Evolutionary conservation across 2,329 filamentous ascomycete genomes (phyloP).

Genomic region (Cladosporium halotolerans): DNA sequence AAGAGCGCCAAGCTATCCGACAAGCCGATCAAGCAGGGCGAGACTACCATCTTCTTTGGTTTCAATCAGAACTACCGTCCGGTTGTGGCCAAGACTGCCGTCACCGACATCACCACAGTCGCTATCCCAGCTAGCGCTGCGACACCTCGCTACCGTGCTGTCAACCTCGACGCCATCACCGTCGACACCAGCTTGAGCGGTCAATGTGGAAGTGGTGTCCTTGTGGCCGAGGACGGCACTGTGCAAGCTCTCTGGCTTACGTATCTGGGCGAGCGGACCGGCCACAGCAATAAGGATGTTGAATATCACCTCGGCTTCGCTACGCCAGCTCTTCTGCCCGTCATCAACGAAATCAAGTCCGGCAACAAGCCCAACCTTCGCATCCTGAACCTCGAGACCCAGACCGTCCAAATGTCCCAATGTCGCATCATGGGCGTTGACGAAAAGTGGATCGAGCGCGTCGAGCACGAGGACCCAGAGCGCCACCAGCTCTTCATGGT

Average conservation of each 20-base stretch:
- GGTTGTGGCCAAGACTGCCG: slow-evolving; percentile 86
- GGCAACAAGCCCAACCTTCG: slow-evolving; percentile 74
- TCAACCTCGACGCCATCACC: slow-evolving; percentile 94
- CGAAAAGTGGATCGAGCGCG: slow-evolving; percentile 90
- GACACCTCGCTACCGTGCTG: slow-evolving; percentile 85
- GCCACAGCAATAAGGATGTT: slow-evolving; percentile 75
- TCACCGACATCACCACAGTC: slow-evolving; percentile 95
- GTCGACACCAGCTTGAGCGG: slow-evolving; percentile 88
- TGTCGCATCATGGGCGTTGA: slow-evolving; percentile 95
- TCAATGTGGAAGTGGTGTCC: slow-evolving; percentile 89
- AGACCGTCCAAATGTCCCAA: slow-evolving; percentile 94
- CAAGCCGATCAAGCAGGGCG: slow-evolving; percentile 81
- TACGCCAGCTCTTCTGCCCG: slow-evolving; percentile 79
- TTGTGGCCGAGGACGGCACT: slow-evolving; percentile 81
- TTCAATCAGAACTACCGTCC: slow-evolving; percentile 94
- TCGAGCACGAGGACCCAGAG: slow-evolving; percentile 79
- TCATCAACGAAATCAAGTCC: slow-evolving; percentile 78
- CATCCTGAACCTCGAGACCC: slow-evolving; percentile 90
- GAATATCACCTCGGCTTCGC: slow-evolving; percentile 94
- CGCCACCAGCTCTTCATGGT: slow-evolving; percentile 98
- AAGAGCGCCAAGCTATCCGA: slow-evolving; percentile 78
- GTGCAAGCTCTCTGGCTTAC: slow-evolving; percentile 96
- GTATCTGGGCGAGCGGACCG: slow-evolving; percentile 83
- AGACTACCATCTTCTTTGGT: slow-evolving; percentile 93
- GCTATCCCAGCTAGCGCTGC: slow-evolving; percentile 90